Evolutionary conservation across 1,284 basidiomycete species (phyloP), one percentile per base, ranked within the genome.

Genomic region (Sporisorium graminicola): DNA sequence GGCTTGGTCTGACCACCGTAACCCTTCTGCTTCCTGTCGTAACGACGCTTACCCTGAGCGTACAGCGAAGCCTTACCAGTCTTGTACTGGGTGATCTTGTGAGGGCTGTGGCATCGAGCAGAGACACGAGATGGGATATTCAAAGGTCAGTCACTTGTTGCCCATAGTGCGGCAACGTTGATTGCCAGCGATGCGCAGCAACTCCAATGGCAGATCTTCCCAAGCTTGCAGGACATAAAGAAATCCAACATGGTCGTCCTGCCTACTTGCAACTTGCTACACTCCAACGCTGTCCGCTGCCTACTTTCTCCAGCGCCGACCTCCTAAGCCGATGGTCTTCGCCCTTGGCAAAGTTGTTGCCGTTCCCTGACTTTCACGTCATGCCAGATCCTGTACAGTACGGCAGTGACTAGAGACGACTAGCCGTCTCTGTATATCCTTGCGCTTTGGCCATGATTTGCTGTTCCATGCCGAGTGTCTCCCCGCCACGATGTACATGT

Each of bases 1-100:
- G 97, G 96, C 91, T 99, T 99, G 79, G 96, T 99, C 90, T 98
- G 95, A 90, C 96, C 96, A 93, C 96, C 96, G 89, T 98, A 99
- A 90, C 96, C 96, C 86, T 92, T 93, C 88, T 97, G 95, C 90
- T 97, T 98, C 85, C 82, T 80, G 90, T 98, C 96, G 89, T 99
- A 99, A 90, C 97, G 95, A 87, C 96, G 94, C 92, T 99, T 99
- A 89, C 96, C 97, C 90, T 99, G 95, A 73, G 94, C 95, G 61
- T 77, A 84, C 43, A 85, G 74, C 50, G 85, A 86, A 65, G 84
- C 85, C 84, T 86, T 86, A 63, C 85, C 85, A 53, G 82, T 82
- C 84, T 86, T 86, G 83, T 86, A 86, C 80, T 86, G 85, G 70
- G 85, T 85, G 65, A 86, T 84, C 82, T 84, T 85, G 83, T 85